These are phyloP conservation scores for Mortierella sp. DNA, from an alignment of 371 early-diverging fungal species.

Conservation along the genomic window DNA sequence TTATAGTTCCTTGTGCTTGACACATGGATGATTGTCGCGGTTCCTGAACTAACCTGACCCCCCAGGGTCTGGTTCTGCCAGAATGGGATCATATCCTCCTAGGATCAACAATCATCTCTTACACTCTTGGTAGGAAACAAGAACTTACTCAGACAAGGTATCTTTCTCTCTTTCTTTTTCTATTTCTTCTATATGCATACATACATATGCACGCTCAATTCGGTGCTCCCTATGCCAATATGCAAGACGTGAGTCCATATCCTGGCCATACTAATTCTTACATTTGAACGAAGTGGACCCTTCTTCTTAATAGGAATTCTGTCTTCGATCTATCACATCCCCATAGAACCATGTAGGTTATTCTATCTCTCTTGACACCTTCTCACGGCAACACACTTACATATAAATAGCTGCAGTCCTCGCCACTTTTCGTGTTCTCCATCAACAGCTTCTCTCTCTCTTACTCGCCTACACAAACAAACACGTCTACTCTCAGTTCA, in stretches of 20 bases:
- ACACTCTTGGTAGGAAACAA: neutral
- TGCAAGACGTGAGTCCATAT: neutral
- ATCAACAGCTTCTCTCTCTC: slow-evolving; percentile 4
- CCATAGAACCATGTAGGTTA: neutral
- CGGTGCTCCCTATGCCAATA: neutral
- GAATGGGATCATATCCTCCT: neutral
- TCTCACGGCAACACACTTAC: neutral
- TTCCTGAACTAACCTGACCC: neutral
- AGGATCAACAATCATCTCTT: neutral
- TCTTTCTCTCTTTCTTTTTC: neutral
- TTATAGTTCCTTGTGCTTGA: neutral
- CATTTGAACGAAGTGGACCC: neutral
- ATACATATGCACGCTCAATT: neutral
- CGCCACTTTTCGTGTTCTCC: neutral
- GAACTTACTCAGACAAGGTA: neutral
- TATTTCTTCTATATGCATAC: neutral
- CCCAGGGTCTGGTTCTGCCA: neutral
- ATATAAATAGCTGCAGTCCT: slow-evolving; percentile 10
- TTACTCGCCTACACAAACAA: neutral
- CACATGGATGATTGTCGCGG: neutral
- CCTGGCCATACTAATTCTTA: slow-evolving; percentile 11
- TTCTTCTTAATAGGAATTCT: neutral
- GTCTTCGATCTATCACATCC: neutral
- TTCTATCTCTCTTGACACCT: neutral
- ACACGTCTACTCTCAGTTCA: neutral